phyloP scores from a whole-genome alignment of 306 rosid genomes.

The Fagus crenata region DNA sequence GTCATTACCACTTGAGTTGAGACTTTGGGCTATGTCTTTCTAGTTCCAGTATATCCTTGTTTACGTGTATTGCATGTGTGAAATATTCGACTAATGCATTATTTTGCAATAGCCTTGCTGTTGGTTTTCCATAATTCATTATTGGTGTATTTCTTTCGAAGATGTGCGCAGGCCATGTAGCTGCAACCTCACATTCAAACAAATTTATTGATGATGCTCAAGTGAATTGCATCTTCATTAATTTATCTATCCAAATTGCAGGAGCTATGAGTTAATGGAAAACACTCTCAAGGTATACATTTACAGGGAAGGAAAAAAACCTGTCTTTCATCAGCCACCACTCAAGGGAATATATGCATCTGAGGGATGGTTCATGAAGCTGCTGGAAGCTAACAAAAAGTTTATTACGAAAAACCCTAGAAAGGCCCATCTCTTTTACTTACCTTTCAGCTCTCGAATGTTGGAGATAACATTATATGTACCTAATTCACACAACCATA shows the following conservation, averaged over 20 bases:
- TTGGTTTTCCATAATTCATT: not conserved
- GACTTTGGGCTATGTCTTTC: not conserved
- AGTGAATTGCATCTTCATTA: constrained; percentile 15
- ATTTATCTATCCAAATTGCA: constrained; percentile 36
- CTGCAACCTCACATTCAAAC: constrained; percentile 19
- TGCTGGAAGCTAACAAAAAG: constrained; percentile 54
- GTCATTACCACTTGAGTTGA: not conserved
- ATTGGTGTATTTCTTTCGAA: not conserved
- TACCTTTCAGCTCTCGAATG: constrained; percentile 88
- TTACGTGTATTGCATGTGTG: not conserved
- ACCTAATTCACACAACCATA: constrained; percentile 55
- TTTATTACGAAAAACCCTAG: constrained; percentile 62
- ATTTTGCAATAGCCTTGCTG: not conserved
- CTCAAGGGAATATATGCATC: constrained; percentile 89
- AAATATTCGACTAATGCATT: not conserved
- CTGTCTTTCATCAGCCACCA: constrained; percentile 70
- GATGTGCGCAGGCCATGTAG: not conserved
- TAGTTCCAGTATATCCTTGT: not conserved
- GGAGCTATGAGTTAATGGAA: constrained; percentile 98
- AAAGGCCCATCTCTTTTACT: constrained; percentile 85
- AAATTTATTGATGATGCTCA: constrained; percentile 20
- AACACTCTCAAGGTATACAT: constrained; percentile 69
- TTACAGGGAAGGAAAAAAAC: constrained; percentile 74
- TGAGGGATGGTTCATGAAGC: constrained; percentile 96
- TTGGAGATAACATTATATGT: constrained; percentile 68